These are phyloP conservation scores for Conidiobolus coronatus DNA, from an alignment of 371 early-diverging fungal species.

Conservation along the genomic window DNA sequence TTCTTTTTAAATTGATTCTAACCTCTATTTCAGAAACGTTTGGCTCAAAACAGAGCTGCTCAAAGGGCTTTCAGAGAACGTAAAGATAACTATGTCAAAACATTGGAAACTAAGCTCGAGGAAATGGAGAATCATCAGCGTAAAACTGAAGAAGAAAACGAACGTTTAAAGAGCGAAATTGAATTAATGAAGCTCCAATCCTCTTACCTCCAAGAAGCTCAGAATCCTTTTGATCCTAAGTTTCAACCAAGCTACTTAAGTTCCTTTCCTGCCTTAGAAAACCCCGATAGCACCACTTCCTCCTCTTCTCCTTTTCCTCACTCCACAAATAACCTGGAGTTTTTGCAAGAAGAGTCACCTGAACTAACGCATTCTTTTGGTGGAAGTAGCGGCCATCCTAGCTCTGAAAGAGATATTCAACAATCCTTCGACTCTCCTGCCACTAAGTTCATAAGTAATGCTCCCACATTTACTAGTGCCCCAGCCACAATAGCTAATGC, in stretches of 20 bases:
- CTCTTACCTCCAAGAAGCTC: no score
- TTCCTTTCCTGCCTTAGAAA: no score
- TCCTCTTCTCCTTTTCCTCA: no score
- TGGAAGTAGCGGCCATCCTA: no score
- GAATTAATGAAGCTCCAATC: neutral
- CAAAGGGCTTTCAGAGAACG: constrained; percentile 58
- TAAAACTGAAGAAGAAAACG: constrained; percentile 16
- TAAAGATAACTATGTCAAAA: constrained; percentile 35
- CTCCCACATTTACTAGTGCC: neutral
- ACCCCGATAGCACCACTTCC: no score
- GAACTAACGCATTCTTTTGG: no score
- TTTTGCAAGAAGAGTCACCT: no score
- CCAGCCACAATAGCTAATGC: neutral
- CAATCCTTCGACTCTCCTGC: neutral
- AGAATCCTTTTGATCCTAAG: no score
- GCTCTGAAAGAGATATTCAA: neutral
- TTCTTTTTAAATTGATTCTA: neutral
- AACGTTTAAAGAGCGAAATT: constrained; percentile 3
- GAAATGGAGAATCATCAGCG: constrained; percentile 15
- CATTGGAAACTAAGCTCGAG: constrained; percentile 23
- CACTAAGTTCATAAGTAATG: neutral
- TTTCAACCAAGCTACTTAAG: no score
- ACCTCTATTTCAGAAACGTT: constrained; percentile 19
- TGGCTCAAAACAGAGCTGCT: constrained; percentile 55
- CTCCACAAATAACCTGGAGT: no score